Base-by-base conservation (phyloP, 805 yeast species). In the Starmera amethionina region DNA sequence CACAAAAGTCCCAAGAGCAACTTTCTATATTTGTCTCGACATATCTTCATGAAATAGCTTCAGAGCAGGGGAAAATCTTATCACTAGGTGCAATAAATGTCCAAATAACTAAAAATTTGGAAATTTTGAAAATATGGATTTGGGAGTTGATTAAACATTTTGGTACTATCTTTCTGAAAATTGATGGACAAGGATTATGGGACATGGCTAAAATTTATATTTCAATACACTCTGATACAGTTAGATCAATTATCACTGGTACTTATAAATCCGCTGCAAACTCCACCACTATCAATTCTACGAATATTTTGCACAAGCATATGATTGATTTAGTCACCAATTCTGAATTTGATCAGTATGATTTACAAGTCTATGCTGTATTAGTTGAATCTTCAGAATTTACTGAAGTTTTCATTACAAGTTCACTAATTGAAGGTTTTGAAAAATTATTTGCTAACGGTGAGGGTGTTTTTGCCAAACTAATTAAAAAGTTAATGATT, bases 51-150 rank as follows among this genome's bases (percentile, higher is more conserved):
- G 93, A 83, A 52, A 73, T 79, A 7, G 66, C 80, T 3, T 73
- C 68, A 22, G 90, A 83, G 46, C 60, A 73, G 27, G 68, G 73
- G 8, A 74, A 72, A 54, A 68, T 82, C 3, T 69, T 82, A 35
- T 77, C 88, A 1, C 58, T 83, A 33, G 94, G 94, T 2, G 73
- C 81, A 27, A 76, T 79, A 39, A 83, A 83, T 50, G 79, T 80
- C 4, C 86, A 80, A 38, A 84, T 83, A 31, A 58, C 65, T 11
- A 63, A 62, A 39, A 79, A 80, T 50, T 70, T 77, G 33, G 63
- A 63, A 9, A 39, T 56, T 1, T 56, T 83, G 35, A 67, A 78
- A 50, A 43, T 43, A 0, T 64, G 65, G 61, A 56, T 67, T 6
- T 59, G 65, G 27, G 56, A 51, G 30, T 72, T 82, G 4, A 73